phyloP scores from a whole-genome alignment of 2,329 filamentous ascomycete genomes.

The Botrytis fabae region DNA sequence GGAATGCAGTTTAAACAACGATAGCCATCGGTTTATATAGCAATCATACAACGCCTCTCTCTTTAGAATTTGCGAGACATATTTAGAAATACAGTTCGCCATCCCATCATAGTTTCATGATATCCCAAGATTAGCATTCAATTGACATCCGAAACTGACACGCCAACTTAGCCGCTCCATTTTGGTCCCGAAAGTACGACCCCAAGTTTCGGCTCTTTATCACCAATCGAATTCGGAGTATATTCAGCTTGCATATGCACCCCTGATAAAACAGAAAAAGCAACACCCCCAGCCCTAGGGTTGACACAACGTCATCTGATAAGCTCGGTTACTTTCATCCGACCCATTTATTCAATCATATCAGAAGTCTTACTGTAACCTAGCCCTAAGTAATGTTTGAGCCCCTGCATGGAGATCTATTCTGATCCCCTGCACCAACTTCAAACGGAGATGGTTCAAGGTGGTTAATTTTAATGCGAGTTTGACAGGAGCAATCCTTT shows the following conservation, averaged over 20 bases:
- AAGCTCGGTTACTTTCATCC: slow-evolving; percentile 12
- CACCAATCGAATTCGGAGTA: neutral
- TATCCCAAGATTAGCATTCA: neutral
- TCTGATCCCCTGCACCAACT: slow-evolving; percentile 10
- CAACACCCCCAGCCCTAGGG: neutral
- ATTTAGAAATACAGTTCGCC: neutral
- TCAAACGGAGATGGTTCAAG: slow-evolving; percentile 6
- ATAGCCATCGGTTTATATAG: neutral
- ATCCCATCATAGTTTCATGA: neutral
- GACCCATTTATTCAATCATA: neutral
- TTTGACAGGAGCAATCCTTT: neutral
- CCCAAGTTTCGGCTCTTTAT: slow-evolving; percentile 9
- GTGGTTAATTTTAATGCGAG: neutral
- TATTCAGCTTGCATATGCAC: neutral
- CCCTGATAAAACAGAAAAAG: neutral
- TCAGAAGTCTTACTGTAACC: neutral
- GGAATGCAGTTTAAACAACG: neutral
- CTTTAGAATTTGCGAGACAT: neutral
- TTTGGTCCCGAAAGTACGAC: neutral
- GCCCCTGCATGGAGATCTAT: slow-evolving; percentile 7
- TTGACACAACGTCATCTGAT: slow-evolving; percentile 10
- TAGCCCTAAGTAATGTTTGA: neutral
- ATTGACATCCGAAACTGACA: neutral
- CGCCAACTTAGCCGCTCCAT: neutral
- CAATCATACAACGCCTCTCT: neutral